A percentile compares a stretch with the other conserved stretches of the same genome.
Conservation (phyloP, 208 protist species). For the Angomonas deanei region DNA sequence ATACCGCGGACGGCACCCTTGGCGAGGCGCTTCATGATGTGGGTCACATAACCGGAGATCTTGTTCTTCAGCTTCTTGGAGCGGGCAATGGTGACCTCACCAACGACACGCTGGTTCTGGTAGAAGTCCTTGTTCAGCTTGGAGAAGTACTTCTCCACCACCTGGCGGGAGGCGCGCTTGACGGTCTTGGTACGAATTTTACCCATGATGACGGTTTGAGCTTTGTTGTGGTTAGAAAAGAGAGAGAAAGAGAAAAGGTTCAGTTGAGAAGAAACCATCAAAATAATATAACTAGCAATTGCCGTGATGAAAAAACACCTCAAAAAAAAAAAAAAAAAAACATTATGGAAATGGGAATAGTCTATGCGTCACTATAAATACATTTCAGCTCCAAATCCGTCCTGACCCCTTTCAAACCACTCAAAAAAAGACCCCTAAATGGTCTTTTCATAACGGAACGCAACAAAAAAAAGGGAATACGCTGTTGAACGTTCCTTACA, state of each 20-base stretch:
- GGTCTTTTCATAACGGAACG: too few species aligned
- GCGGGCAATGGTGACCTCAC: slow-evolving; percentile 98
- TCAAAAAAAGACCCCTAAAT: too few species aligned
- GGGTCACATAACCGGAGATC: slow-evolving; percentile 99
- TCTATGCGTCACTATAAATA: too few species aligned
- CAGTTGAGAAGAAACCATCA: neutral
- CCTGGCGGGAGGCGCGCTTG: slow-evolving; percentile 97
- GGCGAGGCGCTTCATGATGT: slow-evolving; percentile 98
- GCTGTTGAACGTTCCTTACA: too few species aligned
- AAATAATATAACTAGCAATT: neutral
- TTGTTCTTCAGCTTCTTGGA: slow-evolving; percentile 99
- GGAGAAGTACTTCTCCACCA: slow-evolving; percentile 99
- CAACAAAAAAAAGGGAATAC: too few species aligned
- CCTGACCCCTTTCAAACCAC: too few species aligned
- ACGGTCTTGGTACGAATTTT: slow-evolving; percentile 99
- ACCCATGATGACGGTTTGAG: slow-evolving; percentile 85
- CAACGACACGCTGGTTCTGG: slow-evolving; percentile 97
- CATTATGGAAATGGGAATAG: too few species aligned
- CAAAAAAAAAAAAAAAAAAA: too few species aligned
- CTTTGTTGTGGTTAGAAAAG: neutral
- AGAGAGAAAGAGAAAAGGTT: slow-evolving; percentile 6
- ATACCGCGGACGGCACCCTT: slow-evolving; percentile 99
- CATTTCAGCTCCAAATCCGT: too few species aligned
- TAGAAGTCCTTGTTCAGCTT: slow-evolving; percentile 99
- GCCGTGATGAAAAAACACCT: too few species aligned